A percentile compares a stretch with the other conserved stretches of the same genome.
These are phyloP conservation scores for Bombardia bombarda DNA, from an alignment of 495 filamentous ascomycete species.

Conservation along the genomic window DNA sequence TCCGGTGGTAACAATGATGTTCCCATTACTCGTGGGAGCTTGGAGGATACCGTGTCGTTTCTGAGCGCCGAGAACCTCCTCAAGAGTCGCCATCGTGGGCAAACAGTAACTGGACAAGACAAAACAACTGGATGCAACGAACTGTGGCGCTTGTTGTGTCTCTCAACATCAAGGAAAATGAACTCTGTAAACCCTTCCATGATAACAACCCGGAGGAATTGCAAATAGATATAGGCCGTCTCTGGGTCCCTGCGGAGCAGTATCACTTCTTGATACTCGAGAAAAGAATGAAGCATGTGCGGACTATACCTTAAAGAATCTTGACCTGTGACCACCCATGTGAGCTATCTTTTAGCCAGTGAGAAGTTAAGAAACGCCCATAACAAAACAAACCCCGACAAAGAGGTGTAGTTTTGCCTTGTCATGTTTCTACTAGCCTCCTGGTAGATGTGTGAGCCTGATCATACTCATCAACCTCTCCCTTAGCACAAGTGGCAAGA, in stretches of 20 bases:
- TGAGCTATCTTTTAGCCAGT: neutral
- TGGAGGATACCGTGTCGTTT: constrained; percentile 11
- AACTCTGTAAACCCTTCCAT: neutral
- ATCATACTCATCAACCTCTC: neutral
- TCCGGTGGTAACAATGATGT: neutral
- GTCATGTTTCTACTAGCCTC: neutral
- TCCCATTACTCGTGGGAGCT: neutral
- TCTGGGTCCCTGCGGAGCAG: neutral
- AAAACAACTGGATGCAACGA: too few species aligned
- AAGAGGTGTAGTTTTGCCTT: neutral
- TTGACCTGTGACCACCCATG: neutral
- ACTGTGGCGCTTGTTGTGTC: too few species aligned
- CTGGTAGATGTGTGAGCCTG: neutral
- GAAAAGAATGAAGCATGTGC: neutral
- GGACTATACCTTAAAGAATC: neutral
- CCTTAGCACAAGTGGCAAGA: neutral
- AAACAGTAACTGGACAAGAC: too few species aligned
- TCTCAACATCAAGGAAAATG: too few species aligned
- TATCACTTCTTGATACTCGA: too few species aligned
- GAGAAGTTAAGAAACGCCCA: neutral
- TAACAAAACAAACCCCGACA: neutral
- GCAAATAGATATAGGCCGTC: neutral
- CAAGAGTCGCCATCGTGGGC: constrained; percentile 18
- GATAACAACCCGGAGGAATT: neutral
- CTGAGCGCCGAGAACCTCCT: constrained; percentile 14